Evolutionary conservation across 225 moss, liverwort and hornwort species (phyloP).

Genomic region (Bryoerythrophyllum caledonicum): DNA sequence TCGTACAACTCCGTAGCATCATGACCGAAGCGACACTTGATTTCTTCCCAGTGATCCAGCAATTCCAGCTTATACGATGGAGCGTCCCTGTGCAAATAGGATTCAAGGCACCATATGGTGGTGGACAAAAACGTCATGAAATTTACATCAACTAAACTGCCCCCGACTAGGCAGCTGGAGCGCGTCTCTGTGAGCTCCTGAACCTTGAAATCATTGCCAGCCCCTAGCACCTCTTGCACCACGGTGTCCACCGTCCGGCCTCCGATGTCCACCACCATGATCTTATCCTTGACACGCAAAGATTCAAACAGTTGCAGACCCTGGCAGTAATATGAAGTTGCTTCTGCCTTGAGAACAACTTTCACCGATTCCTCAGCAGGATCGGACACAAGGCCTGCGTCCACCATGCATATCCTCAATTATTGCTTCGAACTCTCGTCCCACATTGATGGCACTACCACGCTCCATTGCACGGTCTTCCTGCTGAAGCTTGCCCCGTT

Average conservation of each 20-base stretch:
- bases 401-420: slow-evolving; percentile 22
- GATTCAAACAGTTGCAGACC: background rate
- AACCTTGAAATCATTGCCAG: slow-evolving; percentile 10
- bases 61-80: background rate
- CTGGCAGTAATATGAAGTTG: slow-evolving; percentile 40
- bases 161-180: slow-evolving; percentile 31
- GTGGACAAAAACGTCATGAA: slow-evolving; percentile 25
- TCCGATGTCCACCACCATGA: slow-evolving; percentile 38
- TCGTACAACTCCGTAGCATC: background rate
- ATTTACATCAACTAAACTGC: slow-evolving; percentile 26
- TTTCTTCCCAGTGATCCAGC: slow-evolving; percentile 20
- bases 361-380: slow-evolving; percentile 14
- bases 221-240: slow-evolving; percentile 27
- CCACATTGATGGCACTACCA: slow-evolving; percentile 36
- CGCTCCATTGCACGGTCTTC: slow-evolving; percentile 38
- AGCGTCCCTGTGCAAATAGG: background rate
- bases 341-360: slow-evolving; percentile 48
- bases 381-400: slow-evolving; percentile 31
- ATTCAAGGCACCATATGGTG: slow-evolving; percentile 25
- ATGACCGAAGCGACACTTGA: slow-evolving; percentile 35
- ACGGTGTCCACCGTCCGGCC: slow-evolving; percentile 43
- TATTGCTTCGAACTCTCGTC: background rate
- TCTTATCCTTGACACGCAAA: slow-evolving; percentile 12
- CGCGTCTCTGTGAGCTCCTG: slow-evolving; percentile 19
- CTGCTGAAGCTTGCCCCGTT: too few species aligned